Evolutionary conservation across 2,329 filamentous ascomycete genomes (phyloP), one percentile per base, ranked within the genome.

Genomic region (Elsinoe perseae): DNA sequence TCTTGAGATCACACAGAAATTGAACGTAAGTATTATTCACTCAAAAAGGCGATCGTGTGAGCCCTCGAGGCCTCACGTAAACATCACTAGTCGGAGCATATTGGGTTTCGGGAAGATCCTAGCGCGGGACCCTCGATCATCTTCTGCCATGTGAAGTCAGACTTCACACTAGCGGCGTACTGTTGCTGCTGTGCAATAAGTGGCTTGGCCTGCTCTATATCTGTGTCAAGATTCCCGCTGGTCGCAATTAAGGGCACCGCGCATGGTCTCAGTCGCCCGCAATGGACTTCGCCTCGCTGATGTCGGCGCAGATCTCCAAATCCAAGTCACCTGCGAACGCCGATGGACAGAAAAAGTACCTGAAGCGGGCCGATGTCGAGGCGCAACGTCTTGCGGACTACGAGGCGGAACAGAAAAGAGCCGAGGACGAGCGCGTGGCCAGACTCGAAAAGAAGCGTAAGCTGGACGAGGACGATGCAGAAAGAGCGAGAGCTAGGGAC

Each of bases 231-330:
- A n/a, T n/a, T n/a, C n/a, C n/a, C n/a, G n/a, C n/a, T n/a, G n/a
- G n/a, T n/a, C n/a, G n/a, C n/a, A n/a, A n/a, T n/a, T n/a, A n/a
- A n/a, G n/a, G n/a, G n/a, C n/a, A n/a, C n/a, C n/a, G n/a, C n/a
- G n/a, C n/a, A n/a, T n/a, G n/a, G n/a, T n/a, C n/a, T n/a, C n/a
- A n/a, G n/a, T n/a, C 21, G 21, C 28, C 16, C 68, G 77, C 60
- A 63, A 98, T 98, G 93, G 91, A 98, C 72, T 98, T 98, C 76
- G 90, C 90, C 59, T 82, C 89, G 32, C 77, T 98, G 48, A 95
- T 98, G 89, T 84, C 87, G 66, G 87, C 89, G 68, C 90, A 95
- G 72, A 93, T 98, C 66, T 83, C 87, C 65, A 95, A 93, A 71
- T 79, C 85, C 63, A 89, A 89, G 70, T 73, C 79, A 56, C 63